Evolutionary conservation across 2,329 filamentous ascomycete species (phyloP).

Genomic region (Chlorencoelia australis): DNA sequence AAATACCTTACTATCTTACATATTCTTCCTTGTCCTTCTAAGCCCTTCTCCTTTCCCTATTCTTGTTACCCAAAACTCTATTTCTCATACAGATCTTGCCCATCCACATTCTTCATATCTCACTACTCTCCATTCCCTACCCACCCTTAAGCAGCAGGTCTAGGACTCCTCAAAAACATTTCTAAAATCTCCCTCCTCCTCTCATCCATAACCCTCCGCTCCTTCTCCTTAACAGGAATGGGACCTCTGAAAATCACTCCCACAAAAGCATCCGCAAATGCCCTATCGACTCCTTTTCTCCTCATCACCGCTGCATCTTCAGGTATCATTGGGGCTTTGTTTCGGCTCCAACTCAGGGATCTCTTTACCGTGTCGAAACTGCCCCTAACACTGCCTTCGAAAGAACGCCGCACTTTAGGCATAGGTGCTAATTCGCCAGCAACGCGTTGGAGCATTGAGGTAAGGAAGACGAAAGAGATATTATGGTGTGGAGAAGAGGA

Average conservation of each 20-base stretch:
- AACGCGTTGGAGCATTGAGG: conserved; percentile 59
- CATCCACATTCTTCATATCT: too few species aligned
- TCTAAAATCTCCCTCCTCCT: conserved; percentile 58
- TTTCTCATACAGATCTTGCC: too few species aligned
- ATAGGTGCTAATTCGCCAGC: conserved; percentile 42
- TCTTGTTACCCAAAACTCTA: too few species aligned
- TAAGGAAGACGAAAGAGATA: conserved; percentile 81
- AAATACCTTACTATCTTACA: too few species aligned
- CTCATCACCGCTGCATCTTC: conserved; percentile 41
- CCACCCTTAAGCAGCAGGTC: background rate
- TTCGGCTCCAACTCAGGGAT: conserved; percentile 22
- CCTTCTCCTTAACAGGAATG: conserved; percentile 37
- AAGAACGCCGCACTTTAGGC: conserved; percentile 12
- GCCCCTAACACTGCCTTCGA: conserved; percentile 11
- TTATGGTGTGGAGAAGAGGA: conserved; percentile 66
- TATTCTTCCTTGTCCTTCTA: too few species aligned
- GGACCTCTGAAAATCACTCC: conserved; percentile 48
- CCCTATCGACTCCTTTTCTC: conserved; percentile 47
- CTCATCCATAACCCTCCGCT: conserved; percentile 50
- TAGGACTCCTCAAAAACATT: conserved; percentile 44
- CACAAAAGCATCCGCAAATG: conserved; percentile 56
- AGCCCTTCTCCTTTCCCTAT: too few species aligned
- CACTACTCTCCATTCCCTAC: too few species aligned
- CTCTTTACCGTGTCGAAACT: conserved; percentile 19
- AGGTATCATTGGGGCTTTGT: conserved; percentile 22